Evolutionary conservation across 345 rosid genomes (phyloP).

Genomic region (Excoecaria cochinchinensis): DNA sequence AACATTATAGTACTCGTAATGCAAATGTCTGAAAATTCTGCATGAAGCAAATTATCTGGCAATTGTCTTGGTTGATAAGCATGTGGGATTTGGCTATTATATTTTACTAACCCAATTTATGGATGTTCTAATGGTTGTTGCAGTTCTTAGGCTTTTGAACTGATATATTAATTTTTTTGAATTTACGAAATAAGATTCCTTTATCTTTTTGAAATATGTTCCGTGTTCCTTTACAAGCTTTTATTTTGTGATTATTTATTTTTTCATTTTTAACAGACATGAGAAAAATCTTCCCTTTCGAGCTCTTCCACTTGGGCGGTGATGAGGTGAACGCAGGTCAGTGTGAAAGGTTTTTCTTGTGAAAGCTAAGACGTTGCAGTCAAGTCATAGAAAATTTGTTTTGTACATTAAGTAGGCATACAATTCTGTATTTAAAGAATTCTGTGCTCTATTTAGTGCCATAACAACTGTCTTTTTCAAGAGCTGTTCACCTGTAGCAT

Average conservation of each 20-base stretch:
- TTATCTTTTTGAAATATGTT: background rate
- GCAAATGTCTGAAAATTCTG: background rate
- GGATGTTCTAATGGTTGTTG: background rate
- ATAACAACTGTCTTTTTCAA: background rate
- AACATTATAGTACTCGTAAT: background rate
- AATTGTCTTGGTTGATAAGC: background rate
- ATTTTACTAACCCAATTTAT: background rate
- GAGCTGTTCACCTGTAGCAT: background rate
- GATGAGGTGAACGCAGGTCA: slow-evolving; percentile 92
- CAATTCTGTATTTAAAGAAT: background rate
- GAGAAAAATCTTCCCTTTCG: slow-evolving; percentile 91
- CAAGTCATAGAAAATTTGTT: background rate
- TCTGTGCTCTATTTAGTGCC: background rate
- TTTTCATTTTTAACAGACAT: slow-evolving; percentile 45
- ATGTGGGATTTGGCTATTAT: background rate
- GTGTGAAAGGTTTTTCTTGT: slow-evolving; percentile 22
- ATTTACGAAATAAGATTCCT: background rate
- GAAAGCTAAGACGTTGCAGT: background rate
- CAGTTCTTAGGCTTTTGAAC: background rate
- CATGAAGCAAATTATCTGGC: slow-evolving; percentile 5
- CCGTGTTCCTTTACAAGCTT: background rate
- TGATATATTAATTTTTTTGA: background rate
- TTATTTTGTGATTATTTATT: background rate
- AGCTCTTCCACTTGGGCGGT: slow-evolving; percentile 96
- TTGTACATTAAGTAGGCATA: background rate